These are phyloP conservation scores for Beta corolliflora DNA, from an alignment of 179 eudicot species.

Conservation along the genomic window DNA sequence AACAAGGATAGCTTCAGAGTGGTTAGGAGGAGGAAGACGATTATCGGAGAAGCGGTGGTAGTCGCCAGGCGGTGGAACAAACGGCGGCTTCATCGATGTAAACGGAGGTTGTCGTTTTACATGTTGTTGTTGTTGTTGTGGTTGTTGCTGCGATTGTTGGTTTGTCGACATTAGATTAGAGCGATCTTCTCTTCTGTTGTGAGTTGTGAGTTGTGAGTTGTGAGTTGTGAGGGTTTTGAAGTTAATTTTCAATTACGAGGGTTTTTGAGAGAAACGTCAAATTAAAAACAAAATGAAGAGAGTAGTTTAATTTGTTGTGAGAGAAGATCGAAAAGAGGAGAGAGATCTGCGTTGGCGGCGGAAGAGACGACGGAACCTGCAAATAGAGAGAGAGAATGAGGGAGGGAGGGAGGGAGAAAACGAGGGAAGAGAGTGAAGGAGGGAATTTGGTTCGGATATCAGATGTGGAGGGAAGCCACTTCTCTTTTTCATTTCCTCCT, in stretches of 20 bases:
- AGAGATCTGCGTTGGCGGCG: slow-evolving; percentile 1
- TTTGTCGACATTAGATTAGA: slow-evolving; percentile 19
- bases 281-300: neutral
- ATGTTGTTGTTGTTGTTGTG: slow-evolving; percentile 36
- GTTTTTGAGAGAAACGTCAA: slow-evolving; percentile 13
- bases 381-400: neutral
- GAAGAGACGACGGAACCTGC: neutral
- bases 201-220: too few species aligned
- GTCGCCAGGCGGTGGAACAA: slow-evolving; percentile 46
- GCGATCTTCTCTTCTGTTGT: neutral
- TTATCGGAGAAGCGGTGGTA: slow-evolving; percentile 58
- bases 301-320: neutral
- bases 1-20: slow-evolving; percentile 53
- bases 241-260: slow-evolving; percentile 1
- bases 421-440: slow-evolving; percentile 15
- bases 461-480: slow-evolving; percentile 43
- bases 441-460: slow-evolving; percentile 47
- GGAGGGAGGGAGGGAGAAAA: slow-evolving; percentile 3
- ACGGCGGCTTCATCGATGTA: slow-evolving; percentile 69
- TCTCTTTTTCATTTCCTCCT: neutral
- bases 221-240: neutral
- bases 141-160: slow-evolving; percentile 43
- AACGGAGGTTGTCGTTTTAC: slow-evolving; percentile 56
- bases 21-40: slow-evolving; percentile 29
- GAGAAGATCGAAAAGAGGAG: neutral